Evolutionary conservation across 2,329 filamentous ascomycete species (phyloP), one percentile per base, ranked within the genome.

Genomic region (Fonsecaea erecta): DNA sequence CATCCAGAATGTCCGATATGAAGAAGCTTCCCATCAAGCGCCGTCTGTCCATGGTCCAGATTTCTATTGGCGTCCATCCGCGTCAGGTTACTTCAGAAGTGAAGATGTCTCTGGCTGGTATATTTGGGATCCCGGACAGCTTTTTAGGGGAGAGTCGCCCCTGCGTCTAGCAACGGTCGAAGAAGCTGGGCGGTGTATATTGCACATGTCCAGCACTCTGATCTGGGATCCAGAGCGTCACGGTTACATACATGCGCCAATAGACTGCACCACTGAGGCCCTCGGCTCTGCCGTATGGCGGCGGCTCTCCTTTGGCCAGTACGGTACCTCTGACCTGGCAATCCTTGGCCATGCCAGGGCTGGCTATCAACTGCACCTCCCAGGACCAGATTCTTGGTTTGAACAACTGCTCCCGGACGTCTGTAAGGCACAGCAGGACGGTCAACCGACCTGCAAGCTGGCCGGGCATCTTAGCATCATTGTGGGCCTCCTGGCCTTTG

Each of bases 401-500:
- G 59, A 65, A 28, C 32, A 63, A 52, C 52, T 68, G 18, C 55
- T 68, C 11, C 59, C 62, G 6, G 51, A 18, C 21, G 59, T 53
- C 14, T 64, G 30, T 35, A 8, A 53, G 26, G 21, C 64, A 12
- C 51, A 58, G 18, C n/a, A 30, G 3, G 11, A 28, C 28, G 54
- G 32, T n/a, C 6, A 37, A 14, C 26, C 28, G 32, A 48, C 14
- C 5, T 68, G 66, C 26, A 57, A 14, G 9, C 46, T 68, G 11
- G 63, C 66, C 11, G 66, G 66, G 7, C 46, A 68, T 24, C 60
- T 68, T 9, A 64, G 40, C 21, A 61, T 68, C 26, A 34, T 68
- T 35, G 40, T 68, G 9, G 66, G 51, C 24, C 46, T 66, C 6
- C 24, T 63, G 11, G 64, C 60, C 4, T 57, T 63, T 35, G 60